Evolutionary conservation across 1,284 basidiomycete genomes (phyloP).

Genomic region (Sporisorium scitamineum): DNA sequence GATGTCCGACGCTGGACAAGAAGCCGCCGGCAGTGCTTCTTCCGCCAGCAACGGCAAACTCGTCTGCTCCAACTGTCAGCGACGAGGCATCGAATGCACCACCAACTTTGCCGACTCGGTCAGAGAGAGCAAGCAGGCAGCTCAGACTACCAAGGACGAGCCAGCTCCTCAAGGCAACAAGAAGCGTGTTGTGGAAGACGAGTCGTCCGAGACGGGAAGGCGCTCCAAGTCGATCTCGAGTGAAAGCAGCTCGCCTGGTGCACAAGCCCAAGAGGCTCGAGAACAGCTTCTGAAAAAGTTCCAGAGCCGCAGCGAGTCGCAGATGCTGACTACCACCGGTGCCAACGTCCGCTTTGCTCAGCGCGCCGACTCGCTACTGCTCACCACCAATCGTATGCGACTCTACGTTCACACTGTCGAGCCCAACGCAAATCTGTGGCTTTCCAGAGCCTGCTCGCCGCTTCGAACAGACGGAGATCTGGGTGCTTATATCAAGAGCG

Average conservation of each 20-base stretch:
- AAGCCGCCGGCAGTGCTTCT: not conserved
- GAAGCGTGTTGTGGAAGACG: constrained; percentile 42
- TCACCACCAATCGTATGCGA: constrained; percentile 51
- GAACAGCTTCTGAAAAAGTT: constrained; percentile 34
- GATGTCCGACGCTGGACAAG: constrained; percentile 40
- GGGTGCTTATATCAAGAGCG: constrained; percentile 48
- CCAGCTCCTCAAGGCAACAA: constrained; percentile 24
- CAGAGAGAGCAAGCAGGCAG: constrained; percentile 44
- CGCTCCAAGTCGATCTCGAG: constrained; percentile 44
- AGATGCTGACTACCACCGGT: constrained; percentile 26
- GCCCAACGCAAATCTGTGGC: constrained; percentile 51
- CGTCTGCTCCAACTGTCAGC: constrained; percentile 54
- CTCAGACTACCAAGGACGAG: constrained; percentile 35
- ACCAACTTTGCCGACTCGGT: constrained; percentile 56
- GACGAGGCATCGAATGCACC: constrained; percentile 53
- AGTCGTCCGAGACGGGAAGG: constrained; percentile 31
- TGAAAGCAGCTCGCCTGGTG: constrained; percentile 25
- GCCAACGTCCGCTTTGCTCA: constrained; percentile 39
- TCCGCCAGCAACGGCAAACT: constrained; percentile 16
- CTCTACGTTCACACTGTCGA: constrained; percentile 53
- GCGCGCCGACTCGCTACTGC: constrained; percentile 49
- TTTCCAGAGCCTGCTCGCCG: constrained; percentile 49
- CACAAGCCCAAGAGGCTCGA: constrained; percentile 17
- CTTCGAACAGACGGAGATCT: constrained; percentile 48
- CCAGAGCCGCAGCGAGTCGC: constrained; percentile 34